Base-by-base conservation (phyloP, 495 filamentous ascomycete species). In the Penicillium canescens region DNA sequence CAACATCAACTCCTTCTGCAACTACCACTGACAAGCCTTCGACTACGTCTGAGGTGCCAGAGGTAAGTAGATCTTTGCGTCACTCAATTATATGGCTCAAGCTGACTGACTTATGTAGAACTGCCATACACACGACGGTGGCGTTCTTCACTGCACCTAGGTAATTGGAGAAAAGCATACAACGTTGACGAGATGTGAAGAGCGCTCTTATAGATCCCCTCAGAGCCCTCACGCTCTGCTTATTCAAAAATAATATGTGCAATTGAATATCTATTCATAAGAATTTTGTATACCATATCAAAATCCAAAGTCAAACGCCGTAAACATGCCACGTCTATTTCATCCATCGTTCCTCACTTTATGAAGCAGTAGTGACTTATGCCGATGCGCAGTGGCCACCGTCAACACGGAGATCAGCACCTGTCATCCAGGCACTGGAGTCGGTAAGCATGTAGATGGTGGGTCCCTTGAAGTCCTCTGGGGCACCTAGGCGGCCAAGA, bases 371-470 rank as follows among this genome's bases (percentile, higher is more conserved):
- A 11, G 8, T 35, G 12, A 28, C 43, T 33, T 55, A 61, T 35
- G 68, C 70, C 49, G 65, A 72, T 11, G 75, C 74, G 56, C 65
- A 70, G 46, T 75, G 68, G 12, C 72, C 69, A 12, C 72, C 72
- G 40, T 75, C 72, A 21, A 75, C 64, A n/a, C 67, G 52, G 9
- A 74, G 51, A 55, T 72, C 68, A 6, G 66, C 65, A 35, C 71
- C 71, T 23, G 72, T 76, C 70, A 74, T 76, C 35, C 65, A 78
- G 13, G 60, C 57, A 42, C 69, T 72, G 3, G 71, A 73, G 36
- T 76, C 70, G 10, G 66, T 60, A n/a, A 79, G 62, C 63, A 78
- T 62, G 56, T 66, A 79, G 12, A 79, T 54, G 5, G 67, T 65
- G 1, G 74, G 67, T 1, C 69, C 73, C 59, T 70, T 69, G 54